A percentile compares a stretch with the other conserved stretches of the same genome.
These are phyloP conservation scores for Penicillium roqueforti DNA, from an alignment of 495 filamentous ascomycete species.

Conservation along the genomic window DNA sequence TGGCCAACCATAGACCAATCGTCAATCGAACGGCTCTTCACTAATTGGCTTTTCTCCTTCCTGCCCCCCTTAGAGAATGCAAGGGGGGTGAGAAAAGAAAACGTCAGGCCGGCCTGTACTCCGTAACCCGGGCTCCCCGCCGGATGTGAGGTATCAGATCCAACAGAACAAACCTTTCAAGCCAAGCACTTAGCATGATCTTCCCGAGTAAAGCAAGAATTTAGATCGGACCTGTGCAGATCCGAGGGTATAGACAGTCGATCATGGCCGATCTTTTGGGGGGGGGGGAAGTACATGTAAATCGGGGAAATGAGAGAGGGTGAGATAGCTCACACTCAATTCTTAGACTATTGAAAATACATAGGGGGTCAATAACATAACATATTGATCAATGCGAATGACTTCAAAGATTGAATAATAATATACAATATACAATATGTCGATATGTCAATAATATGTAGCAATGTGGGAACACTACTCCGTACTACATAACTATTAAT, in stretches of 20 bases:
- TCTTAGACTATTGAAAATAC: neutral
- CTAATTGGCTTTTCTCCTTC: neutral
- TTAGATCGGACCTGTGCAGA: conserved; percentile 12
- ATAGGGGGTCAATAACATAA: neutral
- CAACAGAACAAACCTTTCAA: neutral
- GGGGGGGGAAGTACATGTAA: neutral
- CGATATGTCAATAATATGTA: neutral
- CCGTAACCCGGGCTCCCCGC: neutral
- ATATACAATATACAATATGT: neutral
- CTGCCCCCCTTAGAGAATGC: neutral
- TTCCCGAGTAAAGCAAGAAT: conserved; percentile 1
- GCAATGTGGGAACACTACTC: neutral
- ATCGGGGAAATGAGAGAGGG: neutral
- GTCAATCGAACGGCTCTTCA: neutral
- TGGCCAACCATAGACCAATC: neutral
- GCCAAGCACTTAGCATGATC: neutral
- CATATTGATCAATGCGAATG: neutral
- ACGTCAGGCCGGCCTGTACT: conserved; percentile 9
- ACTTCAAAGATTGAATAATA: neutral
- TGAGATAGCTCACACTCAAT: neutral
- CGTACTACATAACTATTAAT: neutral
- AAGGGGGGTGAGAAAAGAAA: neutral
- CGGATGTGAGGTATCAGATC: conserved; percentile 26
- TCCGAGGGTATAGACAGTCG: conserved; percentile 18
- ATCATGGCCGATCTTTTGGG: conserved; percentile 7